Conservation (phyloP, 768 basidiomycete species). For the Phlebiopsis flavidoalba region DNA sequence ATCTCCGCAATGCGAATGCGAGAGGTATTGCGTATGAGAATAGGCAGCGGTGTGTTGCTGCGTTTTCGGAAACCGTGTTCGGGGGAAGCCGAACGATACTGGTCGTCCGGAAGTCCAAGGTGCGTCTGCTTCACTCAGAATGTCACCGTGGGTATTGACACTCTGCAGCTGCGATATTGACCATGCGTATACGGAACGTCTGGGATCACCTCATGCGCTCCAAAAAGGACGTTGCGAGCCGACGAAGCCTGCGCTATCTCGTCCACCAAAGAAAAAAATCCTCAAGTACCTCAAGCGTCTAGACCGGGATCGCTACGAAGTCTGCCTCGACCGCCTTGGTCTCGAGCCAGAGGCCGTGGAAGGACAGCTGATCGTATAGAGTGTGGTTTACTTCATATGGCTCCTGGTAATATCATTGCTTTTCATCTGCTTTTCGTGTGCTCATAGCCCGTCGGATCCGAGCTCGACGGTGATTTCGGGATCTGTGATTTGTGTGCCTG, state of each 20-base stretch:
- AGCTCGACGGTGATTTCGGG: background rate
- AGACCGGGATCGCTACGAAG: slow-evolving; percentile 69
- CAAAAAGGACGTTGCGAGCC: slow-evolving; percentile 73
- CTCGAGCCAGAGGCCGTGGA: slow-evolving; percentile 79
- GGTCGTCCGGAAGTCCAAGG: slow-evolving; percentile 91
- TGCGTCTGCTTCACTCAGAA: slow-evolving; percentile 30
- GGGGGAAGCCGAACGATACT: slow-evolving; percentile 62
- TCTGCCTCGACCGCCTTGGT: slow-evolving; percentile 65
- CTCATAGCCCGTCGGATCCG: background rate
- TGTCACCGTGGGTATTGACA: background rate
- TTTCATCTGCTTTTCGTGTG: background rate
- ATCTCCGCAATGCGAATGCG: slow-evolving; percentile 85
- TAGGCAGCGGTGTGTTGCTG: slow-evolving; percentile 66
- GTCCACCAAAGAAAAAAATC: slow-evolving; percentile 78
- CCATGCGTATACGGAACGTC: slow-evolving; percentile 78
- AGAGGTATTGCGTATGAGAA: slow-evolving; percentile 86
- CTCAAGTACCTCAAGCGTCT: slow-evolving; percentile 70
- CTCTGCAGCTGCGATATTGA: slow-evolving; percentile 73
- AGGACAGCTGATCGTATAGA: slow-evolving; percentile 78
- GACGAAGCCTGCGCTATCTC: slow-evolving; percentile 68
- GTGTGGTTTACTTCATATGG: background rate
- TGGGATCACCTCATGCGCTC: slow-evolving; percentile 67
- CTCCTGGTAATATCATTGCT: background rate
- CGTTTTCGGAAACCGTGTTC: slow-evolving; percentile 78
- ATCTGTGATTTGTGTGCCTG: background rate